These are phyloP conservation scores for Malus fusca DNA, from an alignment of 306 rosid genomes.

Conservation along the genomic window DNA sequence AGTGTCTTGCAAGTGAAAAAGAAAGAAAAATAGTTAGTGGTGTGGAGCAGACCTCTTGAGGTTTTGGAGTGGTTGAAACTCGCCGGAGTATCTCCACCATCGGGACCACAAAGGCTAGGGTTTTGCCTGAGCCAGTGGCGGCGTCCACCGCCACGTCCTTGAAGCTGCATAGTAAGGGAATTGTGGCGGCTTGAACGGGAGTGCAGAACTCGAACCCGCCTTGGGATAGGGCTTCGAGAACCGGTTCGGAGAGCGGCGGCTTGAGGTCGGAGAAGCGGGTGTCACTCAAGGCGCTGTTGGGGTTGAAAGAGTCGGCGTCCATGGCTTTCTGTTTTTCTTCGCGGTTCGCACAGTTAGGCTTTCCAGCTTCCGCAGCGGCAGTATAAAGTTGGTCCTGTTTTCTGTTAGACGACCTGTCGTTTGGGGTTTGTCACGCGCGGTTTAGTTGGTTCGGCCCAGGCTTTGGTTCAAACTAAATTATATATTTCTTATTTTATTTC, in stretches of 20 bases:
- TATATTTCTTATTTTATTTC: too few relatives aligned
- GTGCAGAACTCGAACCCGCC: slow-evolving; percentile 77
- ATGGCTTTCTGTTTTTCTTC: slow-evolving; percentile 18
- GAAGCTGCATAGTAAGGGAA: slow-evolving; percentile 74
- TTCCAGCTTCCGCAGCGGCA: not conserved
- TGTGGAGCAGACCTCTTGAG: slow-evolving; percentile 48
- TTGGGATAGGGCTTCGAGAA: slow-evolving; percentile 48
- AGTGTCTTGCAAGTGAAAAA: not conserved
- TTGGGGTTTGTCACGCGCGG: not conserved
- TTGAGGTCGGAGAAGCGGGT: slow-evolving; percentile 77
- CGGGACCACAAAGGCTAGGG: slow-evolving; percentile 79
- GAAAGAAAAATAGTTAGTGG: not conserved
- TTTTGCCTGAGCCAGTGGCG: slow-evolving; percentile 97
- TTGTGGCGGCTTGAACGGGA: slow-evolving; percentile 93
- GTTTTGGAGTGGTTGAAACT: slow-evolving; percentile 50
- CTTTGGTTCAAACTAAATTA: too few relatives aligned
- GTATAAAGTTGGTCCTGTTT: not conserved
- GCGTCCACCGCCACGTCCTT: slow-evolving; percentile 95
- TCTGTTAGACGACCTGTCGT: not conserved
- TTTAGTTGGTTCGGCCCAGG: not conserved
- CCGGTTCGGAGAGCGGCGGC: slow-evolving; percentile 59
- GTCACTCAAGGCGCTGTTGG: slow-evolving; percentile 47
- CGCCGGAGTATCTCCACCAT: slow-evolving; percentile 88
- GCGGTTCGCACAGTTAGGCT: not conserved
- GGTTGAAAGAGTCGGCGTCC: slow-evolving; percentile 43